phyloP scores from a whole-genome alignment of 176 grass and related monocot species.

The Oropetium thomaeum region DNA sequence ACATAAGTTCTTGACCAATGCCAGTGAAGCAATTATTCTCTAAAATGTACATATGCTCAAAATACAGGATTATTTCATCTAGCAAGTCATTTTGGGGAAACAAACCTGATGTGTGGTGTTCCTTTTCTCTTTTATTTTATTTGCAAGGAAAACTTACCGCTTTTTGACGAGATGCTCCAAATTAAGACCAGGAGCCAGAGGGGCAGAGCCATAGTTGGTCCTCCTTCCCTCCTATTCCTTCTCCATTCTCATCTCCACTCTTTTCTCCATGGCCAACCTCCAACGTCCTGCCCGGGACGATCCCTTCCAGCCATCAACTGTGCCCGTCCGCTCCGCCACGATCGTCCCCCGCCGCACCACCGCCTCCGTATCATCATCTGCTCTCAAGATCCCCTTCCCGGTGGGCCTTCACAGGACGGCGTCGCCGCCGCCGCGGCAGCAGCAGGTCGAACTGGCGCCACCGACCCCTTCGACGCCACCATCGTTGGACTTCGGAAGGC shows the following conservation, averaged over 20 bases:
- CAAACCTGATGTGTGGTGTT: neutral
- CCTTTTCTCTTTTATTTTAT: neutral
- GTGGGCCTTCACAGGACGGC: neutral
- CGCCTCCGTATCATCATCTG: neutral
- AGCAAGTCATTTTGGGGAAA: neutral
- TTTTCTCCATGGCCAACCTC: conserved; percentile 23
- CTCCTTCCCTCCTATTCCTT: neutral
- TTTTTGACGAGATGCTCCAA: neutral
- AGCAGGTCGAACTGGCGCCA: conserved; percentile 9
- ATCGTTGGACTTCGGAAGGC: neutral
- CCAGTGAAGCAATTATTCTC: too few relatives aligned
- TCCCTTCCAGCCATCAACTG: conserved; percentile 8
- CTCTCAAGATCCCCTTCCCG: neutral
- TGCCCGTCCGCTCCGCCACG: neutral
- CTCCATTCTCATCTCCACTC: neutral
- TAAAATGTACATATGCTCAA: too few relatives aligned
- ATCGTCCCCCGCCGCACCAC: neutral
- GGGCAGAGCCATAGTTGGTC: neutral
- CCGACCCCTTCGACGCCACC: neutral
- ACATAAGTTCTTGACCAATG: too few relatives aligned
- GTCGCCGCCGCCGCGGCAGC: neutral
- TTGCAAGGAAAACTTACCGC: neutral
- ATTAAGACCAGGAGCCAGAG: neutral
- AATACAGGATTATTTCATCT: too few relatives aligned
- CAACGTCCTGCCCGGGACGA: neutral